A percentile compares a stretch with the other conserved stretches of the same genome.
phyloP scores from a whole-genome alignment of 805 yeast genomes.

The Yarrowia sp. region DNA sequence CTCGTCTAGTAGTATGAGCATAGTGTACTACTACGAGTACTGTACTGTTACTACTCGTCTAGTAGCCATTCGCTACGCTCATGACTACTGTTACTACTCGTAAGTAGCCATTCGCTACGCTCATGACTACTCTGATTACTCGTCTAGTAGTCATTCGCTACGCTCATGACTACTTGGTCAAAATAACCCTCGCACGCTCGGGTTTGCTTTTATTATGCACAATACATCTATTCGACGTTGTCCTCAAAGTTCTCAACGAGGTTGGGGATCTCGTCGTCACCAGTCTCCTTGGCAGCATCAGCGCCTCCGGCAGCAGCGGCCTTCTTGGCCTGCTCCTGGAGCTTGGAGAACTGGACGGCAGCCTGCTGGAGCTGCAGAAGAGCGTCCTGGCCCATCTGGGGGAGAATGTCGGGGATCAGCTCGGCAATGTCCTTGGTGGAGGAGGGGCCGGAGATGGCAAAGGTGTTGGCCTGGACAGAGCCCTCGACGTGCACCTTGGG shows the following conservation, averaged over 20 bases:
- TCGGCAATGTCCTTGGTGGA: constrained; percentile 90
- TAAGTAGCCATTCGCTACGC: too few relatives aligned
- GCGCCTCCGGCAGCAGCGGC: constrained; percentile 47
- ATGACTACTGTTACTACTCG: too few relatives aligned
- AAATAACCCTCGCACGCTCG: too few relatives aligned
- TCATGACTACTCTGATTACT: too few relatives aligned
- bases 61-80: too few relatives aligned
- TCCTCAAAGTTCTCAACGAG: constrained; percentile 83
- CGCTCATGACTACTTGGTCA: too few relatives aligned
- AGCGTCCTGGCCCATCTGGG: constrained; percentile 95
- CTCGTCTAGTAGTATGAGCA: too few relatives aligned
- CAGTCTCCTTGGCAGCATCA: constrained; percentile 47
- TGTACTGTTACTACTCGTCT: too few relatives aligned
- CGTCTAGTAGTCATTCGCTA: too few relatives aligned
- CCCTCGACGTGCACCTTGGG: constrained; percentile 95
- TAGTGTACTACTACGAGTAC: too few relatives aligned
- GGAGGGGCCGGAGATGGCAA: constrained; percentile 91
- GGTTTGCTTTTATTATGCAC: neutral
- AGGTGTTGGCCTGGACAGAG: constrained; percentile 85
- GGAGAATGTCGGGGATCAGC: constrained; percentile 88
- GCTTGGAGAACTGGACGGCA: constrained; percentile 78
- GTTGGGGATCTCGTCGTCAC: constrained; percentile 56
- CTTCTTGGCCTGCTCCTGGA: constrained; percentile 41
- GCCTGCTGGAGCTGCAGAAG: constrained; percentile 81
- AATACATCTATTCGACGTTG: constrained; percentile 45